These are phyloP conservation scores for Zelopaecilomyces penicillatus DNA, from an alignment of 2,329 filamentous ascomycete species.

Conservation along the genomic window DNA sequence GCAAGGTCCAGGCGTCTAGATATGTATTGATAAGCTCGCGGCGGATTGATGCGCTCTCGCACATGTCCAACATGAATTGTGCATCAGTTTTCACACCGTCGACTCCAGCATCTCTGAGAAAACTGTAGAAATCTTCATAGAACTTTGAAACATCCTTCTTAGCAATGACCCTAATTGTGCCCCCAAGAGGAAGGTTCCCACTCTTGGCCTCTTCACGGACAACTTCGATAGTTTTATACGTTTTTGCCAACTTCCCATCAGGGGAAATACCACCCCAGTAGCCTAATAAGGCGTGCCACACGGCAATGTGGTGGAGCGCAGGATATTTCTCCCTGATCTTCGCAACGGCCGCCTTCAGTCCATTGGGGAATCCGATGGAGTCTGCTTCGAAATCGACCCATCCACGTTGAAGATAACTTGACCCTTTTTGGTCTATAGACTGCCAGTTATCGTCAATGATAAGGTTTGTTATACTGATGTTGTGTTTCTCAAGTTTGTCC, in stretches of 20 bases:
- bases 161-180: slow-evolving; percentile 64
- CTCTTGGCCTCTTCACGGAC: slow-evolving; percentile 40
- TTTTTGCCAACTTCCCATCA: slow-evolving; percentile 61
- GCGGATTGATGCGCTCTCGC: slow-evolving; percentile 60
- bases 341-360: slow-evolving; percentile 62
- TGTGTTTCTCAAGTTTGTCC: slow-evolving; percentile 57
- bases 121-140: slow-evolving; percentile 87
- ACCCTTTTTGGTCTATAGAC: slow-evolving; percentile 48
- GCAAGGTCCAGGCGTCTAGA: slow-evolving; percentile 77
- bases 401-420: slow-evolving; percentile 48
- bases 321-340: slow-evolving; percentile 62
- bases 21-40: slow-evolving; percentile 65
- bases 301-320: slow-evolving; percentile 72
- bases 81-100: slow-evolving; percentile 90
- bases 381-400: slow-evolving; percentile 88
- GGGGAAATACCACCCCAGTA: slow-evolving; percentile 90
- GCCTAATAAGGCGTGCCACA: slow-evolving; percentile 85
- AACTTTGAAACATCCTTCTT: slow-evolving; percentile 66
- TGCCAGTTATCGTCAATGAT: slow-evolving; percentile 99
- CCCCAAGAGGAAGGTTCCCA: slow-evolving; percentile 43
- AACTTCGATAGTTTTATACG: slow-evolving; percentile 66
- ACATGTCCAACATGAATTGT: slow-evolving; percentile 79
- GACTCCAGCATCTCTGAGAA: slow-evolving; percentile 64
- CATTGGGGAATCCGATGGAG: slow-evolving; percentile 65
- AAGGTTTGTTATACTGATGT: slow-evolving; percentile 72